A percentile compares a stretch with the other conserved stretches of the same genome.
Conservation (phyloP, 1,284 basidiomycete species). For the Mrakiaceae sp. region DNA sequence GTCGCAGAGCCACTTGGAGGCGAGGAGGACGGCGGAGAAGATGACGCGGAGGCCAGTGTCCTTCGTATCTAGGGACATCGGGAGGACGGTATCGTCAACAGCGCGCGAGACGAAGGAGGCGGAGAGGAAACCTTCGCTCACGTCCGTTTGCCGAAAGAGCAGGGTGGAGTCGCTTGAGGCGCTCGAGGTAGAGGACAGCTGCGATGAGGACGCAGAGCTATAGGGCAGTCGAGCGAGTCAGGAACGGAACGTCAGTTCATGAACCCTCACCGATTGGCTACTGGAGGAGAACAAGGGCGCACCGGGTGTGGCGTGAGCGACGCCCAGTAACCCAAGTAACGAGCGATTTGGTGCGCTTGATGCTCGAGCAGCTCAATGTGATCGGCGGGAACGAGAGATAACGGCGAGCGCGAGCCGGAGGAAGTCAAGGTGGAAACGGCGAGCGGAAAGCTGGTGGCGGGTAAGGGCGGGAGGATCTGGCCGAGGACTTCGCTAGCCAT, state of each 20-base stretch:
- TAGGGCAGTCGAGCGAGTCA: background rate
- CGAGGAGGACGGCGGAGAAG: slow-evolving; percentile 4
- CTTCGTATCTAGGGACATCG: background rate
- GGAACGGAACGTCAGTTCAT: background rate
- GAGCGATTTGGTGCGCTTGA: background rate
- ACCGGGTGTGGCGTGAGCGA: slow-evolving; percentile 4
- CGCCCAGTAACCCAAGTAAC: background rate
- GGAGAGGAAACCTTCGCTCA: background rate
- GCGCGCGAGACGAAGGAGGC: background rate
- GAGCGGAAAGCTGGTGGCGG: background rate
- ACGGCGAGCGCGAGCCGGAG: no score
- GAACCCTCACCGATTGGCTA: no score
- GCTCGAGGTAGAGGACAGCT: slow-evolving; percentile 3
- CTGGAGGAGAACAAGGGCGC: background rate
- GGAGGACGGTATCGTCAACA: background rate
- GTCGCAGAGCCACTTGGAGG: slow-evolving; percentile 1
- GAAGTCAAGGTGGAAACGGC: no score
- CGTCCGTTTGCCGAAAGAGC: background rate
- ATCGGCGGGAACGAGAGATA: background rate
- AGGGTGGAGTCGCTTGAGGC: background rate
- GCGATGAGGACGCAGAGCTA: slow-evolving; percentile 8
- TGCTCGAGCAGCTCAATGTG: background rate
- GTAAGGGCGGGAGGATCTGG: background rate
- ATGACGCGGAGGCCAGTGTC: slow-evolving; percentile 5
- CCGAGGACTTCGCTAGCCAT: slow-evolving; percentile 4